A percentile compares a stretch with the other conserved stretches of the same genome.
Conservation (phyloP, 108 stramenopile species). For the Skeletonema grethae region DNA sequence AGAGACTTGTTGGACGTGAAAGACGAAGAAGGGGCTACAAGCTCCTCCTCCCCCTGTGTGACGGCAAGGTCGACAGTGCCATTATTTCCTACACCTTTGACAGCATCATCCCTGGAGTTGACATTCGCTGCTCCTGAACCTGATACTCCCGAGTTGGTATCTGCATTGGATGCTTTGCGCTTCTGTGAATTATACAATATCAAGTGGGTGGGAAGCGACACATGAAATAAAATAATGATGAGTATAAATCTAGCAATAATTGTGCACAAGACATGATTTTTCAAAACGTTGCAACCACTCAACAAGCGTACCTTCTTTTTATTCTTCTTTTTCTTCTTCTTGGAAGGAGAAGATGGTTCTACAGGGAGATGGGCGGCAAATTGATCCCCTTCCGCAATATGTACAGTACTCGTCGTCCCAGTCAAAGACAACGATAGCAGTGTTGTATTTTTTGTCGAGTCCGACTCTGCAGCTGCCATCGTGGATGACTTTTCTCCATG, state of each 20-base stretch:
- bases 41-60: not conserved
- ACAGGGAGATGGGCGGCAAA: constrained; percentile 3
- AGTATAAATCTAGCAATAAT: not conserved
- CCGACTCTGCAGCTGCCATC: not conserved
- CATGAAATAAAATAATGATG: not conserved
- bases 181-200: constrained; percentile 6
- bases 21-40: not conserved
- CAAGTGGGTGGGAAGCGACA: not conserved
- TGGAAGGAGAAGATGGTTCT: constrained; percentile 12
- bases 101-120: not conserved
- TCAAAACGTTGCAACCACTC: not conserved
- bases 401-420: not conserved
- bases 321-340: constrained; percentile 39
- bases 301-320: constrained; percentile 37
- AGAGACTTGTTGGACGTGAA: not conserved
- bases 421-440: not conserved
- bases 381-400: constrained; percentile 1
- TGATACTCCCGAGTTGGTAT: constrained; percentile 13
- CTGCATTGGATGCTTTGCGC: constrained; percentile 19
- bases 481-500: not conserved
- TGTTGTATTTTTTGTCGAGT: not conserved
- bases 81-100: not conserved
- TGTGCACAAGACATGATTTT: not conserved
- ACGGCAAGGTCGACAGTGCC: not conserved
- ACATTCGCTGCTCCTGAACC: constrained; percentile 6